These are phyloP conservation scores for Grifola frondosa DNA, from an alignment of 1,284 basidiomycete genomes.

Conservation along the genomic window DNA sequence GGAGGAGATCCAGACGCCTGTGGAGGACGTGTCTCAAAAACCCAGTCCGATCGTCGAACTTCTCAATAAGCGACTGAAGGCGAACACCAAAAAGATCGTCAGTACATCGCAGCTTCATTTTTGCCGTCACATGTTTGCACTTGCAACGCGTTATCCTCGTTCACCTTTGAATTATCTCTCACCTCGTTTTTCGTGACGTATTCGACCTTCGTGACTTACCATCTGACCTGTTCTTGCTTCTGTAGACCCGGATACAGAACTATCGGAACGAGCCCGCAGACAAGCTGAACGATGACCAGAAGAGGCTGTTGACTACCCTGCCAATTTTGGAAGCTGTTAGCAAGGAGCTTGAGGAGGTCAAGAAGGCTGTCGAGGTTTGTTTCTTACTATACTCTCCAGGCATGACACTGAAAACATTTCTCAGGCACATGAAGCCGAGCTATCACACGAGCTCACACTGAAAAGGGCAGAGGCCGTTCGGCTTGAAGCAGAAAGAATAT, in stretches of 20 bases:
- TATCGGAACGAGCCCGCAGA: constrained; percentile 67
- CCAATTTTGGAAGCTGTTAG: constrained; percentile 72
- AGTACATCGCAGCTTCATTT: constrained; percentile 31
- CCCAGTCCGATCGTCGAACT: constrained; percentile 74
- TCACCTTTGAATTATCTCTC: background rate
- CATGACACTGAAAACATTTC: constrained; percentile 6
- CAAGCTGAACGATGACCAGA: constrained; percentile 85
- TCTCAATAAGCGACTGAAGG: constrained; percentile 73
- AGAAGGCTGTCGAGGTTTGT: constrained; percentile 76
- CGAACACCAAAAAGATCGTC: constrained; percentile 82
- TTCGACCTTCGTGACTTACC: too few species aligned
- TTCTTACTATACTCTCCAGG: constrained; percentile 2
- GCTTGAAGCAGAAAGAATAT: constrained; percentile 50
- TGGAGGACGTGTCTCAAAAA: constrained; percentile 45
- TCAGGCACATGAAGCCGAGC: constrained; percentile 65
- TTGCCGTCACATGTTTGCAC: background rate
- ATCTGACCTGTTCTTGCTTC: too few species aligned
- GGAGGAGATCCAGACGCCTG: constrained; percentile 39
- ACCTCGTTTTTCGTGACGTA: background rate
- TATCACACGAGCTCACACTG: constrained; percentile 50
- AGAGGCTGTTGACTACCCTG: constrained; percentile 64
- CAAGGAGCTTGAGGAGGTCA: constrained; percentile 80
- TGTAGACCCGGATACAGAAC: constrained; percentile 66
- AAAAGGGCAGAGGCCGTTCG: constrained; percentile 56
- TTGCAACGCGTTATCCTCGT: background rate